Base-by-base conservation (phyloP, 768 basidiomycete genomes). In the Cystobasidium ongulense region DNA sequence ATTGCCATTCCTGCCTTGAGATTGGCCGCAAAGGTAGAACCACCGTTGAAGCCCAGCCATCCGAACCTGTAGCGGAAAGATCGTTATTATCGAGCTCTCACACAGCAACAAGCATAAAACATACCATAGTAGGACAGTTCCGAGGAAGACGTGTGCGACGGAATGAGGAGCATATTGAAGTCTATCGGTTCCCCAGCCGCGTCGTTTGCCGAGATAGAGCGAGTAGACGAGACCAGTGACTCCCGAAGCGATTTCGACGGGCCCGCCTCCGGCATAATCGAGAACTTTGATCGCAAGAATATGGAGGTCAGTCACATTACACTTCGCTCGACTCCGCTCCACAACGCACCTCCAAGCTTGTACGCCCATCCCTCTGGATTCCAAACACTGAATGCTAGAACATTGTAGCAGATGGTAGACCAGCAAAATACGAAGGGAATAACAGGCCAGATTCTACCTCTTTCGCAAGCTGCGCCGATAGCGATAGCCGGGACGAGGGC, bases 91-190 rank as follows among this genome's bases (percentile, higher is more conserved):
- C 21, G 31, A 7, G 7, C 21, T 7, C 7, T 21, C 25, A 7
- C 21, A 13, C 21, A 23, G 17, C 36, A 33, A 63, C 27, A 82
- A 91, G 75, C 94, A 91, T 91, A 92, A 95, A 27, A 81, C 81
- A 70, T 81, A 80, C 92, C 92, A 96, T 64, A 97, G 90, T 80
- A 95, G 86, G 1, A 89, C 86, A 0, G 95, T 98, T 11, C 95
- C 95, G n/a, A 96, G 84, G 53, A 96, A 84, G 75, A 97, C 91
- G 79, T 93, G 93, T 29, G 89, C 88, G 21, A 91, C 90, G 81
- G 95, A 96, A 80, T 94, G 90, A 0, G 95, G 93, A 81, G 88
- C 94, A 86, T 94, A 98, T 0, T 91, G 89, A 17, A 96, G 86
- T 29, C 88, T 85, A 77, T 90, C 89, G 1, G 93, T 95, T 18